Evolutionary conservation across 441 rosid species (phyloP), one percentile per base, ranked within the genome.

Genomic region (Erysimum cheiri): DNA sequence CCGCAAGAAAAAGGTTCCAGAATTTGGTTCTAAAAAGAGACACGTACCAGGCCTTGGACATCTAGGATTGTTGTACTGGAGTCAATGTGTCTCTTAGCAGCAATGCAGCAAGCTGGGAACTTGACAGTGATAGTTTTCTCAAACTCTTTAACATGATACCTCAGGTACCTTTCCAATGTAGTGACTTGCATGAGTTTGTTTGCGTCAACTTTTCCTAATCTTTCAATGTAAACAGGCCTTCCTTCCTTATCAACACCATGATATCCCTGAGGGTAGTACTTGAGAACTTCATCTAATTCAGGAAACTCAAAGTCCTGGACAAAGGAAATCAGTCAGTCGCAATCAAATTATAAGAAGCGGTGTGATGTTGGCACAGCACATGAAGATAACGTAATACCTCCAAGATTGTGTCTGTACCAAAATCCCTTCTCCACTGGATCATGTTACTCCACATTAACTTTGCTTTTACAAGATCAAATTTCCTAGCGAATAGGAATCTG

Each of bases 161-260:
- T 86, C 41, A 88, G 43, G 65, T 82, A 88, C 56, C 87, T 77
- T 10, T 88, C 94, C 75, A 85, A 66, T 47, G 88, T 84, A 2
- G 94, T 88, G 26, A 84, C 94, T 79, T 87, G 88, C 85, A 84
- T 81, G 65, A 88, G 86, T 54, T 75, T 84, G 26, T 61, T 59
- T 2, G 91, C 77, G 46, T 88, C 90, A 2, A 88, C 87, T 86
- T 75, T 85, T 60, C 94, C 94, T 40, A 88, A 61, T 62, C 85
- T 76, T 76, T 88, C 94, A 69, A 88, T 84, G 77, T 88, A 88
- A 71, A 88, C 75, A 67, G 94, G 94, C 64, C 89, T 79, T 54
- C 91, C 94, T 74, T 88, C 94, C 75, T 82, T 88, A 50, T 86
- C 94, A 69, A 85, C 86, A 15, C 91, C 91, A 78, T 88, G 91